These are phyloP conservation scores for Xerocomellus amylosporus DNA, from an alignment of 768 basidiomycete species.

Conservation along the genomic window DNA sequence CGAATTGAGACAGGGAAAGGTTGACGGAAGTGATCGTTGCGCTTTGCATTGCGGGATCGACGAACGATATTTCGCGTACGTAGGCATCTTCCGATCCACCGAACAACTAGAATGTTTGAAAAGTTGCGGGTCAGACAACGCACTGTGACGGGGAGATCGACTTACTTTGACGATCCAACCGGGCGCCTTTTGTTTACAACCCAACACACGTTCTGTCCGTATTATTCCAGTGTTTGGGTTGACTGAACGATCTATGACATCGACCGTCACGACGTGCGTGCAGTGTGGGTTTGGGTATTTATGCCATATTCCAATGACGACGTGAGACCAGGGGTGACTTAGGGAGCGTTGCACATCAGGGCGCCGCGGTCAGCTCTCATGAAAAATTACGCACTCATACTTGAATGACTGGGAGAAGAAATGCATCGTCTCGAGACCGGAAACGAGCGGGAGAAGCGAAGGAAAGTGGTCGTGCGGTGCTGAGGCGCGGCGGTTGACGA, in stretches of 20 bases:
- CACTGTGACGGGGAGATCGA: slow-evolving; percentile 9
- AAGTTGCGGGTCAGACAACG: slow-evolving; percentile 3
- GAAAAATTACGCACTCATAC: slow-evolving; percentile 63
- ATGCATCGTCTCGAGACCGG: slow-evolving; percentile 54
- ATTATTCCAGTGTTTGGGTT: slow-evolving; percentile 85
- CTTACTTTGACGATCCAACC: slow-evolving; percentile 89
- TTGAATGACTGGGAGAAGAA: slow-evolving; percentile 83
- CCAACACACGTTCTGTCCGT: slow-evolving; percentile 85
- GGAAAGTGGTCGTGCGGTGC: slow-evolving; percentile 20
- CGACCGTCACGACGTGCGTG: slow-evolving; percentile 82
- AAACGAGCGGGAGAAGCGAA: slow-evolving; percentile 23
- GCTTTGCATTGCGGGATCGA: slow-evolving; percentile 78
- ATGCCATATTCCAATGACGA: slow-evolving; percentile 90
- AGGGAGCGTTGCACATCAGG: slow-evolving; percentile 11
- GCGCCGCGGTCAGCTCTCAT: background rate
- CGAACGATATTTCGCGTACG: slow-evolving; percentile 90
- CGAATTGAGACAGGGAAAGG: slow-evolving; percentile 91
- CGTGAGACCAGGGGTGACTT: slow-evolving; percentile 89
- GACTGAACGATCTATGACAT: slow-evolving; percentile 81
- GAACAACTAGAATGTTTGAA: slow-evolving; percentile 55
- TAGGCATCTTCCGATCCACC: slow-evolving; percentile 94
- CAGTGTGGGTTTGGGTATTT: slow-evolving; percentile 96
- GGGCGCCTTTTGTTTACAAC: slow-evolving; percentile 91
- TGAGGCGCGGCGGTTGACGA: slow-evolving; percentile 6
- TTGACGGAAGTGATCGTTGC: slow-evolving; percentile 90